Conservation (phyloP, 495 filamentous ascomycete species). For the Penicillium turbatum region DNA sequence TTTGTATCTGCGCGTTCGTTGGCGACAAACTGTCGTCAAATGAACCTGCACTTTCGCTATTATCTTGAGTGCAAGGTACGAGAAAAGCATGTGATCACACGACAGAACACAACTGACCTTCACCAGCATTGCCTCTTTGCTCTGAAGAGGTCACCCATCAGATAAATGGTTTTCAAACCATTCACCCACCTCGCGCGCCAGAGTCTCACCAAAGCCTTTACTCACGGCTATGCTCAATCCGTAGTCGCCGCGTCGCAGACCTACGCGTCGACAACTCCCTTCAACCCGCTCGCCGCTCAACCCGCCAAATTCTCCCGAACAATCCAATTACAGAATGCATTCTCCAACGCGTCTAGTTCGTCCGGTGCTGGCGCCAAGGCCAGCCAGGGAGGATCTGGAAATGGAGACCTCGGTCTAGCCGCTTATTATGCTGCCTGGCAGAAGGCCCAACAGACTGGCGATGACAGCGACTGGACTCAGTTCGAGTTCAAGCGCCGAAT, state of each 20-base stretch:
- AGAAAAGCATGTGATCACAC: background rate
- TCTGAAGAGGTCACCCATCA: slow-evolving; percentile 49
- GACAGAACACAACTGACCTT: background rate
- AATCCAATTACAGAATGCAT: slow-evolving; percentile 64
- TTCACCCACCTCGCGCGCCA: slow-evolving; percentile 92
- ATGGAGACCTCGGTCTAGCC: slow-evolving; percentile 59
- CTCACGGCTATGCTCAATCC: slow-evolving; percentile 95
- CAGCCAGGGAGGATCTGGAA: slow-evolving; percentile 37
- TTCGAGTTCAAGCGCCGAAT: slow-evolving; percentile 82
- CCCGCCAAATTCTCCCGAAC: slow-evolving; percentile 56
- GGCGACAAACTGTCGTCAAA: slow-evolving; percentile 55
- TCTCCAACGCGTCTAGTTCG: slow-evolving; percentile 59
- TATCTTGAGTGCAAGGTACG: slow-evolving; percentile 50
- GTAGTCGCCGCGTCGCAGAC: slow-evolving; percentile 92
- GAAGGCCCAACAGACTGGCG: slow-evolving; percentile 64
- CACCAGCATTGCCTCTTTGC: slow-evolving; percentile 46
- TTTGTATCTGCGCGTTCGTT: slow-evolving; percentile 53
- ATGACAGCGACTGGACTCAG: slow-evolving; percentile 82
- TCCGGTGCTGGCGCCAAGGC: slow-evolving; percentile 44
- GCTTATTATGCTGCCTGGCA: slow-evolving; percentile 89
- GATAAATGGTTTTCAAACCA: slow-evolving; percentile 80
- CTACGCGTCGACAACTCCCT: slow-evolving; percentile 68
- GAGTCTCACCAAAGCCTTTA: slow-evolving; percentile 92
- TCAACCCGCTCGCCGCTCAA: slow-evolving; percentile 51
- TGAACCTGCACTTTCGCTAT: slow-evolving; percentile 57